A percentile compares a stretch with the other conserved stretches of the same genome.
Conservation (phyloP, 768 basidiomycete genomes). For the Trichaptum fuscoviolaceum region DNA sequence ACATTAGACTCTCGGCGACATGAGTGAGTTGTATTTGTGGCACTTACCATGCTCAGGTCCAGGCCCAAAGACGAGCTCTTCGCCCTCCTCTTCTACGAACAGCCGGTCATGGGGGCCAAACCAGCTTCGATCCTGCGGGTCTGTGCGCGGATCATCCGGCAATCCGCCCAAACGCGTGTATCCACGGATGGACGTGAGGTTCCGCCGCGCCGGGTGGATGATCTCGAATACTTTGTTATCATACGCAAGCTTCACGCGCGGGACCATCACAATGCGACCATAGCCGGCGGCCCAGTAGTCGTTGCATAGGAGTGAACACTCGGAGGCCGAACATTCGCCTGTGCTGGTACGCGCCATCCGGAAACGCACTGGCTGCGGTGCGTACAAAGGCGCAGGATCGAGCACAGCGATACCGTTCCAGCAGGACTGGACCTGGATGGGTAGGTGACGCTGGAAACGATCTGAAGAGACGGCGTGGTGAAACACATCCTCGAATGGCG, state of each 20-base stretch:
- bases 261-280: conserved; percentile 96
- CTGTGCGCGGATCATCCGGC: conserved; percentile 92
- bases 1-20: background rate
- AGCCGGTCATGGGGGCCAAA: conserved; percentile 95
- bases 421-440: conserved; percentile 94
- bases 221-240: conserved; percentile 96
- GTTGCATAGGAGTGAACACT: conserved; percentile 96
- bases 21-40: conserved; percentile 6
- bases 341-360: conserved; percentile 89
- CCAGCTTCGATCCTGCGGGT: conserved; percentile 97
- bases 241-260: conserved; percentile 93
- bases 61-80: conserved; percentile 66
- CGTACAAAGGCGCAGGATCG: conserved; percentile 94
- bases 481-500: conserved; percentile 93
- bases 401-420: conserved; percentile 98
- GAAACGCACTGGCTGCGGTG: conserved; percentile 86
- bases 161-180: conserved; percentile 94
- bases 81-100: conserved; percentile 84
- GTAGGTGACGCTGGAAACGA: conserved; percentile 88
- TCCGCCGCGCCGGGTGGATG: conserved; percentile 85
- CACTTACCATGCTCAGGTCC: conserved; percentile 85
- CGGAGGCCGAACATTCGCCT: conserved; percentile 89
- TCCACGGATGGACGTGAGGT: conserved; percentile 92
- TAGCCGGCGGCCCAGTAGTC: conserved; percentile 98
- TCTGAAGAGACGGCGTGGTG: conserved; percentile 70